phyloP scores from a whole-genome alignment of 1,284 basidiomycete genomes.

The Lentinula novae-zelandiae region DNA sequence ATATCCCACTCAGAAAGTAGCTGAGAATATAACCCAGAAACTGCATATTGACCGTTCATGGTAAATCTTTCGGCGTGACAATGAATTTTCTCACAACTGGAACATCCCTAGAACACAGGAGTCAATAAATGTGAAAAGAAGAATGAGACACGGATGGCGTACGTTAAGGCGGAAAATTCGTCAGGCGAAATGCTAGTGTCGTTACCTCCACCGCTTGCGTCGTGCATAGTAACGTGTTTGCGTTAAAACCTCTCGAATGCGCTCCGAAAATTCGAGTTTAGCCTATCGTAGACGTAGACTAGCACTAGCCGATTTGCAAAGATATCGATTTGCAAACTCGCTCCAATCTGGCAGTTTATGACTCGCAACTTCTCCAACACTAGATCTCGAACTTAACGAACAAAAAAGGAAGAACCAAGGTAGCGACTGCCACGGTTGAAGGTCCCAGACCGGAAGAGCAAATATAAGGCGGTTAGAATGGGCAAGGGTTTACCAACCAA shows the following conservation, averaged over 20 bases:
- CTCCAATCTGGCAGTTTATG: not conserved
- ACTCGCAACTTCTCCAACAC: no score
- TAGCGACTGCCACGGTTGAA: no score
- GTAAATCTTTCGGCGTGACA: not conserved
- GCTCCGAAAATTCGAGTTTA: no score
- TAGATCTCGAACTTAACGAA: not conserved
- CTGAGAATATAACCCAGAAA: constrained; percentile 13
- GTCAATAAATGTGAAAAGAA: not conserved
- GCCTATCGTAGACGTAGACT: no score
- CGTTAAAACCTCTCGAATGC: not conserved
- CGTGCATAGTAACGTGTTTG: not conserved
- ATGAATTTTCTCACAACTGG: constrained; percentile 5
- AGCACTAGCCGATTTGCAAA: no score
- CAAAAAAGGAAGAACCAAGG: not conserved
- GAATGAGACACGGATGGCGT: not conserved
- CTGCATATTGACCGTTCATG: not conserved
- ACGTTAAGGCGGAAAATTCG: not conserved
- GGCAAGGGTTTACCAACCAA: not conserved
- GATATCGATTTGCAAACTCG: not conserved
- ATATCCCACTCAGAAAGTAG: constrained; percentile 12
- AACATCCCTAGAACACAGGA: constrained; percentile 1
- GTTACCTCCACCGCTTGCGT: not conserved
- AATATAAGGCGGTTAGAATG: not conserved
- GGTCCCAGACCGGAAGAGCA: not conserved
- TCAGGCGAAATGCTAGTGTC: not conserved